A percentile compares a stretch with the other conserved stretches of the same genome.
These are phyloP conservation scores for Aspergillus kassunensis DNA, from an alignment of 495 filamentous ascomycete genomes.

Conservation along the genomic window DNA sequence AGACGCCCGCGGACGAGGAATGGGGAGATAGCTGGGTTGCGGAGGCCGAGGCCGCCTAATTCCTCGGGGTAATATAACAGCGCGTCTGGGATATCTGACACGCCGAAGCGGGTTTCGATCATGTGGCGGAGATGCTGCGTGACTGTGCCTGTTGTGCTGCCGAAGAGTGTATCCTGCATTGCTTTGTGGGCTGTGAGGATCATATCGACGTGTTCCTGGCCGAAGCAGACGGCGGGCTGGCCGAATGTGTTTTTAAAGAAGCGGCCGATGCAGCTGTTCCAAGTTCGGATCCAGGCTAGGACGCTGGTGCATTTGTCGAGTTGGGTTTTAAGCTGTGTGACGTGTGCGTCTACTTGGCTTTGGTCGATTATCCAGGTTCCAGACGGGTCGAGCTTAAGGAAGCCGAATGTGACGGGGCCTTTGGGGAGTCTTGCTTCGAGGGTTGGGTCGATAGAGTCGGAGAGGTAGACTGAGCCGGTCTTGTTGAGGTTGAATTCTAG, in stretches of 20 bases:
- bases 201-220: constrained; percentile 50
- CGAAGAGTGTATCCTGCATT: constrained; percentile 52
- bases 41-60: constrained; percentile 53
- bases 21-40: constrained; percentile 50
- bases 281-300: constrained; percentile 57
- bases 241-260: constrained; percentile 61
- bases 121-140: constrained; percentile 47
- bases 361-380: constrained; percentile 45
- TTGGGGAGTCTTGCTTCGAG: constrained; percentile 13
- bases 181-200: constrained; percentile 49
- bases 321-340: constrained; percentile 50
- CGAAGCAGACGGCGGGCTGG: constrained; percentile 54
- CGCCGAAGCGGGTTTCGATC: constrained; percentile 47
- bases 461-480: constrained; percentile 48
- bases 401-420: constrained; percentile 24
- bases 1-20: constrained; percentile 36
- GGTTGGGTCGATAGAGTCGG: constrained; percentile 12
- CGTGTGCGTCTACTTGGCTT: constrained; percentile 49
- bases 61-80: constrained; percentile 52
- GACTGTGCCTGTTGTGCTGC: constrained; percentile 25
- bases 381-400: constrained; percentile 20
- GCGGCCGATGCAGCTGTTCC: constrained; percentile 55
- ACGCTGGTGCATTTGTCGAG: constrained; percentile 43
- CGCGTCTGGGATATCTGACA: constrained; percentile 53
- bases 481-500: constrained; percentile 48